Conservation (phyloP, 441 rosid genomes). For the Eugenia klotzschiana region DNA sequence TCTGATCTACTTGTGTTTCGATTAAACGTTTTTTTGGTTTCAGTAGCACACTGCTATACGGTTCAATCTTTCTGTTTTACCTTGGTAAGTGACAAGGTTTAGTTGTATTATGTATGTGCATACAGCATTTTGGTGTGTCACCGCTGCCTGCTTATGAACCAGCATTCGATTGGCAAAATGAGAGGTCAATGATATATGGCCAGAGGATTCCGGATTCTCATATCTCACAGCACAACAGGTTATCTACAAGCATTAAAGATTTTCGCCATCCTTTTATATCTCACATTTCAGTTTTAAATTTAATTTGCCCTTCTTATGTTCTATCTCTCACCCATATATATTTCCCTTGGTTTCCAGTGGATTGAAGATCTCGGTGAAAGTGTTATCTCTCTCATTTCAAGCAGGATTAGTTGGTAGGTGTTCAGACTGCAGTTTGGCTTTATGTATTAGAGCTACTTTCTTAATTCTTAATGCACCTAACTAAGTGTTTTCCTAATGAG, state of each 20-base stretch:
- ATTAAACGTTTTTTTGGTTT: background rate
- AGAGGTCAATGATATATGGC: slow-evolving; percentile 82
- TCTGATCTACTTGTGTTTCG: background rate
- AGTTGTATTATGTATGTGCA: slow-evolving; percentile 3
- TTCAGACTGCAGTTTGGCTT: background rate
- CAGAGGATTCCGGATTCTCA: slow-evolving; percentile 86
- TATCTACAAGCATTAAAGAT: slow-evolving; percentile 1
- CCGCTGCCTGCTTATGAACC: slow-evolving; percentile 99
- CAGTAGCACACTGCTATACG: background rate
- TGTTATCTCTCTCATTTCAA: slow-evolving; percentile 73
- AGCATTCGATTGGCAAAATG: slow-evolving; percentile 98
- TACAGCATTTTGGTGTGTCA: slow-evolving; percentile 86
- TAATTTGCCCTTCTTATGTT: background rate
- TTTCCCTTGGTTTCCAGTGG: slow-evolving; percentile 35
- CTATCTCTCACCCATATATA: background rate
- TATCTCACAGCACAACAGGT: slow-evolving; percentile 55
- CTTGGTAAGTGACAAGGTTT: background rate
- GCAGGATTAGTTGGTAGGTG: slow-evolving; percentile 83
- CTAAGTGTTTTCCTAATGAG: background rate
- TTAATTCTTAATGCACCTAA: background rate
- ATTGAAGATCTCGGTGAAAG: slow-evolving; percentile 84
- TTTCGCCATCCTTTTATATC: background rate
- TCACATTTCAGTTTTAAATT: background rate
- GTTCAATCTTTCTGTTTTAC: background rate
- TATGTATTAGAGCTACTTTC: background rate